Base-by-base conservation (phyloP, 1,284 basidiomycete genomes). In the Lignosus rhinocerotis region DNA sequence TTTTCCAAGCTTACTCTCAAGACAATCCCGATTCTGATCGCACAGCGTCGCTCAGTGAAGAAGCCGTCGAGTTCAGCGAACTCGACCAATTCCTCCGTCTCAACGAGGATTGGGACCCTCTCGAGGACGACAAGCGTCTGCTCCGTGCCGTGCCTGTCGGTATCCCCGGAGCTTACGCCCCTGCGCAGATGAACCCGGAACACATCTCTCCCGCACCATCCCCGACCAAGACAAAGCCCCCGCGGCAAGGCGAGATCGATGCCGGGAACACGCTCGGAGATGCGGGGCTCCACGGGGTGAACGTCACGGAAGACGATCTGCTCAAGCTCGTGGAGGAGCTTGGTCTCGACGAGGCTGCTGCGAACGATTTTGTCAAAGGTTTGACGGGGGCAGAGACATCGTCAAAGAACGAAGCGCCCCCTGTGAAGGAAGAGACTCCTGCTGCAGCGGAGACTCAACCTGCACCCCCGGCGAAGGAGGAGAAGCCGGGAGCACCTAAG, bases 121-220 rank as follows among this genome's bases (percentile, higher is more conserved):
- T 81, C 51, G 86, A 89, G 48, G 85, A 83, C 47, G 69, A 69
- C 32, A 68, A 80, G 80, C 66, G 76, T 71, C 41, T 79, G 78
- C 32, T 74, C 75, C 16, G 81, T 79, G 39, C 75, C 71, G 79
- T 83, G 63, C 84, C 88, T 12, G 80, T 92, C 45, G 90, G 90
- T 52, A 88, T 93, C 2, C 90, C 91, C 1, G 90, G 90, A 2
- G 90, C 87, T 0, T 78, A 83, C 38, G 78, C 84, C 4, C 88
- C 90, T 11, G 75, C 84, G 12, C 82, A 92, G 67, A 92, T 92
- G 86, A 88, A 74, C n/a, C 88, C 89, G 30, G 84, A 87, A 49
- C 86, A 84, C 62, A 79, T 82, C 39, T 76, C 77, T 41, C 79
- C 80, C 12, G 71, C 79, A n/a, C 73, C 75, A 1, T 81, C 83